Evolutionary conservation across 129 eudicot genomes (phyloP).

Genomic region (Glebionis coronaria): DNA sequence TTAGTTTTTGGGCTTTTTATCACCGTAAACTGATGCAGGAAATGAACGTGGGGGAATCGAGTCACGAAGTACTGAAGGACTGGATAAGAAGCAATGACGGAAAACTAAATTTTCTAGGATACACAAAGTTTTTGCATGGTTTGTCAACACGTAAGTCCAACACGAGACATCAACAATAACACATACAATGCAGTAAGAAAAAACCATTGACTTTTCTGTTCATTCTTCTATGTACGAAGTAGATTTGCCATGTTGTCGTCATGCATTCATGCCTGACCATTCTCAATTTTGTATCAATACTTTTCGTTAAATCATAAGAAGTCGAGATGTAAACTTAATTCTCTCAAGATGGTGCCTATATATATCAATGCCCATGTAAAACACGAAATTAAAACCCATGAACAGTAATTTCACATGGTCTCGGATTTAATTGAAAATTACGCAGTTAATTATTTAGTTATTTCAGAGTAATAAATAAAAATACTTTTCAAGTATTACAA

Average conservation of each 20-base stretch:
- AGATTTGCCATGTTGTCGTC: not conserved
- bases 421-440: too few species aligned
- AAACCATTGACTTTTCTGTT: slow-evolving; percentile 6
- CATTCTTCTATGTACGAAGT: slow-evolving; percentile 9
- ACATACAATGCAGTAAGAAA: too few species aligned
- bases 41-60: slow-evolving; percentile 61
- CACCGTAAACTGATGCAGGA: slow-evolving; percentile 42
- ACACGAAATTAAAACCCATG: too few species aligned
- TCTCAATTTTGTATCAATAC: not conserved
- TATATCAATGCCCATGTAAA: too few species aligned
- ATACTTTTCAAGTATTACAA: too few species aligned
- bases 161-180: slow-evolving; percentile 46
- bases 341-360: too few species aligned
- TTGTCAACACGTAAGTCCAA: slow-evolving; percentile 63
- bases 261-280: not conserved
- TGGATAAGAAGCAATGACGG: slow-evolving; percentile 80
- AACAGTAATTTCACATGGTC: too few species aligned
- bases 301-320: too few species aligned
- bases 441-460: too few species aligned
- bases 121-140: slow-evolving; percentile 93
- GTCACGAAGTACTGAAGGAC: slow-evolving; percentile 63
- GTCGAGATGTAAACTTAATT: too few species aligned
- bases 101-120: slow-evolving; percentile 76
- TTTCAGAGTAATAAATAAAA: too few species aligned
- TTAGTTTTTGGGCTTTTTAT: not conserved